These are phyloP conservation scores for Pontederia paniculata DNA, from an alignment of 176 grass and related monocot genomes.

Conservation along the genomic window DNA sequence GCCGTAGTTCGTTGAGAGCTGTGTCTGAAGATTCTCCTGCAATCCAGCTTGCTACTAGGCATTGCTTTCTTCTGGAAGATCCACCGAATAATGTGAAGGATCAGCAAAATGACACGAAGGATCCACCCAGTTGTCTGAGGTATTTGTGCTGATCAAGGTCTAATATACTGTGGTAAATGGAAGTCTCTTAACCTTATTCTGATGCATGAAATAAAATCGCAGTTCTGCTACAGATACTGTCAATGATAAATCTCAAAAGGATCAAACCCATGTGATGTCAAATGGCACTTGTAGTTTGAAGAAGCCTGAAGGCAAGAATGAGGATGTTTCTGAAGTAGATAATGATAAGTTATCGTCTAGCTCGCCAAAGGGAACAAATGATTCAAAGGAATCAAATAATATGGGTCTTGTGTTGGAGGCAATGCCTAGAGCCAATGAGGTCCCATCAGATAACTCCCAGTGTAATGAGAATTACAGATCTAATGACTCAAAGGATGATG, in stretches of 20 bases:
- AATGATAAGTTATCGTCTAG: slow-evolving; percentile 28
- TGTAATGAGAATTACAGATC: too few relatives aligned
- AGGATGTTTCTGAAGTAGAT: slow-evolving; percentile 23
- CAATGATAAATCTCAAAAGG: slow-evolving; percentile 35
- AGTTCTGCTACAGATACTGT: slow-evolving; percentile 33
- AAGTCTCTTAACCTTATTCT: neutral
- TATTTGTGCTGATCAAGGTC: slow-evolving; percentile 16
- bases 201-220: slow-evolving; percentile 18
- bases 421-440: slow-evolving; percentile 16
- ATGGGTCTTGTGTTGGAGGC: slow-evolving; percentile 11
- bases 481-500: slow-evolving; percentile 23
- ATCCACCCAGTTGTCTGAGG: slow-evolving; percentile 37
- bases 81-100: slow-evolving; percentile 60
- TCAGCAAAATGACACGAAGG: slow-evolving; percentile 19
- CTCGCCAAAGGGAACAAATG: slow-evolving; percentile 23
- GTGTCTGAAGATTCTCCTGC: slow-evolving; percentile 68
- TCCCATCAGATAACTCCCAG: slow-evolving; percentile 33
- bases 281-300: slow-evolving; percentile 26
- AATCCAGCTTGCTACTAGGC: slow-evolving; percentile 81
- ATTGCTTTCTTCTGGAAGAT: slow-evolving; percentile 90
- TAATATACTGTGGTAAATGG: neutral
- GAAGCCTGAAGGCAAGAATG: slow-evolving; percentile 22
- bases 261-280: slow-evolving; percentile 23
- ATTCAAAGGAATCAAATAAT: slow-evolving; percentile 18
- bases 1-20: slow-evolving; percentile 80